Percentiles rank a stretch among this genome's conserved stretches.
These are phyloP conservation scores for Mesembryanthemum crystallinum DNA, from an alignment of 148 eudicot genomes.

Conservation along the genomic window DNA sequence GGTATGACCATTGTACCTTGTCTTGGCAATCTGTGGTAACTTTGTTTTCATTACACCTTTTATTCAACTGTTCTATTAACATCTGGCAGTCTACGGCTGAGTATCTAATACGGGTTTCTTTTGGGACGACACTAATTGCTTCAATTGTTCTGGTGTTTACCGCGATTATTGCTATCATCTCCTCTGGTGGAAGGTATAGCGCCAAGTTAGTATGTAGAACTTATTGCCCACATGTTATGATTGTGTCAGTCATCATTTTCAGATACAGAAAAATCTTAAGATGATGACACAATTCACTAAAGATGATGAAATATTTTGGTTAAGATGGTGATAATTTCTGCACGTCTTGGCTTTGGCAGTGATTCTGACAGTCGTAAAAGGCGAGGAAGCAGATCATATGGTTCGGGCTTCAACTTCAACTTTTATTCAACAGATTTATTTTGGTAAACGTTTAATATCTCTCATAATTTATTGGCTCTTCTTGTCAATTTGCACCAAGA, in stretches of 20 bases:
- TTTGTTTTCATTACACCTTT: not conserved
- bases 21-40: not conserved
- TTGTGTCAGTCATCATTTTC: not conserved
- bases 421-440: conserved; percentile 60
- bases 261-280: too few relatives aligned
- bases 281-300: too few relatives aligned
- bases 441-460: conserved; percentile 49
- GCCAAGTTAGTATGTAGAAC: not conserved
- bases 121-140: conserved; percentile 92
- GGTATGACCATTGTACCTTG: conserved; percentile 38
- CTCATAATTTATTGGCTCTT: not conserved
- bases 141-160: conserved; percentile 88
- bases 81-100: conserved; percentile 73
- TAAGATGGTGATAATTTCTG: not conserved
- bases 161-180: conserved; percentile 61
- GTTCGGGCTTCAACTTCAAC: conserved; percentile 56
- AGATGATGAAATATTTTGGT: too few relatives aligned
- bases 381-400: conserved; percentile 67
- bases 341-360: conserved; percentile 7
- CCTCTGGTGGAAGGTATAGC: conserved; percentile 72
- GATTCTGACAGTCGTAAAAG: conserved; percentile 74
- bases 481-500: not conserved
- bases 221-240: not conserved
- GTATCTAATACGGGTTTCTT: conserved; percentile 84
- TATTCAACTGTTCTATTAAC: conserved; percentile 17